Evolutionary conservation across 805 yeast genomes (phyloP), one percentile per base, ranked within the genome.

Genomic region (Pichia kluyveri): DNA sequence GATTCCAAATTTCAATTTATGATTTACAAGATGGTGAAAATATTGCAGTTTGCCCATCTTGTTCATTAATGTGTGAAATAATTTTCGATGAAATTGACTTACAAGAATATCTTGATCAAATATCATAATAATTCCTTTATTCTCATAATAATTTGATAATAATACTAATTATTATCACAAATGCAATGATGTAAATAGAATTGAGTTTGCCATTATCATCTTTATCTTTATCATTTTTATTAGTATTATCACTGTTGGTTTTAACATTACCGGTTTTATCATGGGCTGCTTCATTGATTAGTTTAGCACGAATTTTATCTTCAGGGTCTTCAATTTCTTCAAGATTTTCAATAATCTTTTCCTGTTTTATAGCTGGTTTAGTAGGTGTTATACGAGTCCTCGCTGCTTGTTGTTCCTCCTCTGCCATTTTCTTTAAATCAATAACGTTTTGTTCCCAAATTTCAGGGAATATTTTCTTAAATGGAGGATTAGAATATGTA

Each of bases 21-120:
- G 99, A 93, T 61, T 71, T 93, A 64, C 71, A 73, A 52, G 96
- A 89, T 56, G 99, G 97, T 9, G 95, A 87, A 57, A 89, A 88
- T 51, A 80, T 88, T 31, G 99, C 99, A 0, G 95, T 91, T 17
- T 93, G 99, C 66, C 99, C 99, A 30, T 83, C 95, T 48, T 93
- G 99, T 67, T 86, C 96, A 19, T 70, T 93, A 46, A 89, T 88
- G 95, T 89, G 89, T 38, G 83, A 85, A 62, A 95, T 93, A 32
- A 84, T 93, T 1, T 93, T 82, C 62, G 99, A 93, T 39, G 73
- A 74, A 14, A 80, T 70, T 47, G 82, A 78, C 53, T 63, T 78
- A 42, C 64, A 69, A 30, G 77, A 75, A 56, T 77, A 69, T 53
- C 54, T 58, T n/a, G 74, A 61, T 34, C 60, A 60, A 46, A 39